phyloP scores from a whole-genome alignment of 169 alveolate species.

The Cryptosporidium xiaoi region DNA sequence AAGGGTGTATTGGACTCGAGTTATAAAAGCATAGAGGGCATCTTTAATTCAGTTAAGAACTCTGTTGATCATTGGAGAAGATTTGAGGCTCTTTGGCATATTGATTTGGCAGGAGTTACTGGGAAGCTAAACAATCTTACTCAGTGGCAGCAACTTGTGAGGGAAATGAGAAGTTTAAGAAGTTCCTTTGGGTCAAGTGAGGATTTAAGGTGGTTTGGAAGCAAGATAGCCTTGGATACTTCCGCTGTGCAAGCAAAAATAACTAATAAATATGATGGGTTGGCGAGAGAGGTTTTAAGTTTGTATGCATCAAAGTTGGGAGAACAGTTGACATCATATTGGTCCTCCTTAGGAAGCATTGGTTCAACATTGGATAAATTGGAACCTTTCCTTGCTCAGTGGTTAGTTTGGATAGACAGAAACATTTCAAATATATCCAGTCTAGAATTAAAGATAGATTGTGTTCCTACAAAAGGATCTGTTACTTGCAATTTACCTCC shows the following conservation, averaged over 20 bases:
- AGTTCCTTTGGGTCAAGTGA: slow-evolving; percentile 29
- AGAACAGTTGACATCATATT: slow-evolving; percentile 78
- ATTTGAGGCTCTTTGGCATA: slow-evolving; percentile 95
- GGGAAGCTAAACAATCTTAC: slow-evolving; percentile 90
- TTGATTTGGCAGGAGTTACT: slow-evolving; percentile 88
- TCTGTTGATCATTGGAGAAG: slow-evolving; percentile 94
- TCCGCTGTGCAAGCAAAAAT: slow-evolving; percentile 85
- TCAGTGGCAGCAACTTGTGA: slow-evolving; percentile 94
- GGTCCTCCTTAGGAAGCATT: slow-evolving; percentile 55
- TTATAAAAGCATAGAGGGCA: slow-evolving; percentile 20
- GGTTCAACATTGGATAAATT: slow-evolving; percentile 17
- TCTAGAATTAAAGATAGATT: slow-evolving; percentile 79
- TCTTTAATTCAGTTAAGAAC: slow-evolving; percentile 46
- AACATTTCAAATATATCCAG: slow-evolving; percentile 72
- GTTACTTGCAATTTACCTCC: slow-evolving; percentile 79
- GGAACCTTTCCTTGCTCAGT: slow-evolving; percentile 58
- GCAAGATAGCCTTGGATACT: slow-evolving; percentile 92
- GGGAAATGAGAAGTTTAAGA: slow-evolving; percentile 86
- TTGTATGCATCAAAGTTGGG: slow-evolving; percentile 91
- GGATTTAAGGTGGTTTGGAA: slow-evolving; percentile 67
- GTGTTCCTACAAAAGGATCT: slow-evolving; percentile 78
- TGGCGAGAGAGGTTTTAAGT: slow-evolving; percentile 94
- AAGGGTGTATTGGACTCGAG: slow-evolving; percentile 35
- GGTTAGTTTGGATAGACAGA: slow-evolving; percentile 78
- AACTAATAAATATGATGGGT: slow-evolving; percentile 91